Base-by-base conservation (phyloP, 2,329 filamentous ascomycete genomes). In the Neofusicoccum laricinum region DNA sequence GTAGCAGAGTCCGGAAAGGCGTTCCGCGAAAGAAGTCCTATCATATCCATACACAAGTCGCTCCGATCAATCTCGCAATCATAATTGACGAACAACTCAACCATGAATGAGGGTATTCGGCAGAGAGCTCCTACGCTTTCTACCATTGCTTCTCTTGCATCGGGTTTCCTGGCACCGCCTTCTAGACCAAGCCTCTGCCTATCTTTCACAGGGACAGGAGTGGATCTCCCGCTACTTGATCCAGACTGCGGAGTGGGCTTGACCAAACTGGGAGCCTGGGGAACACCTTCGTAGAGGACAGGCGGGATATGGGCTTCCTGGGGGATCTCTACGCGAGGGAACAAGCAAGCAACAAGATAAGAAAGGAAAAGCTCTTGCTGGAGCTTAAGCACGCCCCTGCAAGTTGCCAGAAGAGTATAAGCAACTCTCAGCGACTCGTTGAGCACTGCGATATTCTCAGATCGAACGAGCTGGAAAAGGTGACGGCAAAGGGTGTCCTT, bases 111-210 rank as follows among this genome's bases (percentile, higher is more conserved):
- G 0, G 95, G 93, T 82, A 99, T 97, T 46, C 96, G 86, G 41
- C 93, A 91, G 66, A 99, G 82, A 63, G 94, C 93, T 40, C 94
- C 93, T 49, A 99, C 90, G 70, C 91, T 96, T 79, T 99, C 95
- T 4, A 99, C 92, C 95, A 99, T 99, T 36, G 95, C 93, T 81
- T 99, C 95, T 69, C 95, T 86, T 34, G 95, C 93, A 77, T 99
- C 96, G 3, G 95, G 95, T 75, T 96, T 97, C 67, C 95, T 86
- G 40, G 91, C 87, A 8, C 94, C 93, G 1, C 95, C 94, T 77
- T 98, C 95, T 73, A 99, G 82, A 0, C 95, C 95, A 40, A 98
- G 85, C 75, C 92, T 95, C 76, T 96, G 93, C 61, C 95, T 87
- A 72, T 99, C 95, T 73, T 93, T 93, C 62, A 97, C 89, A 6